phyloP scores from a whole-genome alignment of 2,329 filamentous ascomycete species.

The Paramyrothecium sp. region DNA sequence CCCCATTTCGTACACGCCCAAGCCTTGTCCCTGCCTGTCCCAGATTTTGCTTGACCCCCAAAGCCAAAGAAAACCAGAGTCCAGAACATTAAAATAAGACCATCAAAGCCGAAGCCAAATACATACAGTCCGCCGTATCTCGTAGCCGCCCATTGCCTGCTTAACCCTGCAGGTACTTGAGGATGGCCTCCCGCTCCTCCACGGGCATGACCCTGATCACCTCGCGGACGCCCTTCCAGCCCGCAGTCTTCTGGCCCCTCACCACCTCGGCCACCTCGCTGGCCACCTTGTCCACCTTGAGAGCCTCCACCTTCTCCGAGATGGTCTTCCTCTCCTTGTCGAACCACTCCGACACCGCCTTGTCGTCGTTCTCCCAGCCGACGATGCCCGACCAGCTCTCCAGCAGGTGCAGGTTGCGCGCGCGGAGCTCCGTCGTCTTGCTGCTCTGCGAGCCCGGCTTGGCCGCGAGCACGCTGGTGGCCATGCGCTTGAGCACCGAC shows the following conservation, averaged over 20 bases:
- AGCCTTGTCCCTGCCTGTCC: no score
- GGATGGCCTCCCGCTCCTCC: conserved; percentile 80
- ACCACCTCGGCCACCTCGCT: conserved; percentile 45
- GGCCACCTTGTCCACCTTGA: conserved; percentile 71
- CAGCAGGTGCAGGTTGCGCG: conserved; percentile 70
- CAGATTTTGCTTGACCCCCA: no score
- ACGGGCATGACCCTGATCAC: conserved; percentile 84
- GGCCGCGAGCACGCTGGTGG: conserved; percentile 34
- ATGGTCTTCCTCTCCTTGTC: conserved; percentile 88
- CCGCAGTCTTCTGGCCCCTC: conserved; percentile 57
- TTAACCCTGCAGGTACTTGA: conserved; percentile 56
- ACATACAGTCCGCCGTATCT: no score
- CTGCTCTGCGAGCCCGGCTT: conserved; percentile 26
- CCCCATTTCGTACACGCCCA: background rate
- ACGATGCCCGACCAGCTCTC: conserved; percentile 79
- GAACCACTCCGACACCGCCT: conserved; percentile 88
- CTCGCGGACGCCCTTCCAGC: conserved; percentile 82
- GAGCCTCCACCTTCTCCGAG: conserved; percentile 76
- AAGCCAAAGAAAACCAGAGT: background rate
- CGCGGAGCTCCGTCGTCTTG: conserved; percentile 54
- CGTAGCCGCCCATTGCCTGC: no score
- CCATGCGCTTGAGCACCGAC: conserved; percentile 91
- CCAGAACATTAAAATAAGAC: background rate
- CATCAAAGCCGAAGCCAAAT: no score
- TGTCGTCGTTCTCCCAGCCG: conserved; percentile 77